Percentiles rank a stretch among this genome's conserved stretches.
Evolutionary conservation across 2,329 filamentous ascomycete genomes (phyloP).

Genomic region (Fusarium devonianum): DNA sequence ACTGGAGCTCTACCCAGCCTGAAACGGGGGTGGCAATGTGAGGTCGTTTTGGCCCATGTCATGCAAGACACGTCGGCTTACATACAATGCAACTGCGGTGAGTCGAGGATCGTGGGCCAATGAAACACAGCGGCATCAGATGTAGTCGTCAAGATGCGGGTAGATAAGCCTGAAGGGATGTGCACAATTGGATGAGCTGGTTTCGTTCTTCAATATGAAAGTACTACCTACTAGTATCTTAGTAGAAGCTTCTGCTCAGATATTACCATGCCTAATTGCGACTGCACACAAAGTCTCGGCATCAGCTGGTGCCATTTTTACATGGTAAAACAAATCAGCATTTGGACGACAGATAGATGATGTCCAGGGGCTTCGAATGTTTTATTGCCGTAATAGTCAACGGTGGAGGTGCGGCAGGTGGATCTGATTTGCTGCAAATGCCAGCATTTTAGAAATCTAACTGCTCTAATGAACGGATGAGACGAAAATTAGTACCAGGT

Average conservation of each 20-base stretch:
- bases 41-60: slow-evolving; percentile 21
- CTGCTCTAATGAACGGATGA: not conserved
- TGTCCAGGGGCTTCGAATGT: too few relatives aligned
- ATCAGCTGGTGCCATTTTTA: too few relatives aligned
- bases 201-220: too few relatives aligned
- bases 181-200: not conserved
- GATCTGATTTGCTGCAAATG: not conserved
- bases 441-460: not conserved
- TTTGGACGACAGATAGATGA: not conserved
- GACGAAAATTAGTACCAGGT: too few relatives aligned
- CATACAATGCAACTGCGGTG: not conserved
- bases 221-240: too few relatives aligned
- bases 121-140: not conserved
- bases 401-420: not conserved
- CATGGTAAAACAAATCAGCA: not conserved
- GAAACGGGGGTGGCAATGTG: not conserved
- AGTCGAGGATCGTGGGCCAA: not conserved
- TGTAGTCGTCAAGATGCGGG: too few relatives aligned
- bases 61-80: slow-evolving; percentile 44
- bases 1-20: not conserved
- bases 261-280: too few relatives aligned
- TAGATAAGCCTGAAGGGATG: too few relatives aligned
- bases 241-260: too few relatives aligned
- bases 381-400: slow-evolving; percentile 1
- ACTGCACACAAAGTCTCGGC: too few relatives aligned